Conservation (phyloP, 345 rosid species). For the Arabis hirsuta region DNA sequence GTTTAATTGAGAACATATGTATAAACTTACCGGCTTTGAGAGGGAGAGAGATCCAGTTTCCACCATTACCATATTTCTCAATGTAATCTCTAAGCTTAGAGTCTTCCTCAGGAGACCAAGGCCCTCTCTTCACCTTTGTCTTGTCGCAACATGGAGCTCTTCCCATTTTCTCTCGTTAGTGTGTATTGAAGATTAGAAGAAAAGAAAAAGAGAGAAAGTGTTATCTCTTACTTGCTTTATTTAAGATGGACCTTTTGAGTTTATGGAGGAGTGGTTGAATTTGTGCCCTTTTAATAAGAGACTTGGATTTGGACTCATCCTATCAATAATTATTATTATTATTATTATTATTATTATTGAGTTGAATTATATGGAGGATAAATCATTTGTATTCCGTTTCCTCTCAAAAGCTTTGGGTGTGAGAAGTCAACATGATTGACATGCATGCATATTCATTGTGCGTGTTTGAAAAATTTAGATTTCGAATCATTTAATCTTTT, state of each 20-base stretch:
- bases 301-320: constrained; percentile 38
- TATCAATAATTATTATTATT: constrained; percentile 33
- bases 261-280: constrained; percentile 42
- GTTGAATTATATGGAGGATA: constrained; percentile 12
- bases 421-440: constrained; percentile 50
- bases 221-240: constrained; percentile 32
- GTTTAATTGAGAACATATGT: not conserved
- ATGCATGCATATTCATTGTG: constrained; percentile 43
- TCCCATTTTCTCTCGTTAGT: constrained; percentile 60
- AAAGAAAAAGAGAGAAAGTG: constrained; percentile 23
- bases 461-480: constrained; percentile 14
- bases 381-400: constrained; percentile 27
- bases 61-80: constrained; percentile 82
- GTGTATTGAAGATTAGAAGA: constrained; percentile 36
- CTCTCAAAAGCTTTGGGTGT: constrained; percentile 36
- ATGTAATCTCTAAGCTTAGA: constrained; percentile 83
- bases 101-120: constrained; percentile 98
- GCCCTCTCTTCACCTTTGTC: constrained; percentile 93
- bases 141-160: constrained; percentile 99
- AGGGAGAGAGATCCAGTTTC: constrained; percentile 95
- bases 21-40: constrained; percentile 77
- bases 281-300: constrained; percentile 44
- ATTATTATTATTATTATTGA: not conserved
- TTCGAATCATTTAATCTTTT: not conserved
- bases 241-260: constrained; percentile 34